Evolutionary conservation across 169 alveolate species (phyloP).

Genomic region (Amoebophrya sp.): DNA sequence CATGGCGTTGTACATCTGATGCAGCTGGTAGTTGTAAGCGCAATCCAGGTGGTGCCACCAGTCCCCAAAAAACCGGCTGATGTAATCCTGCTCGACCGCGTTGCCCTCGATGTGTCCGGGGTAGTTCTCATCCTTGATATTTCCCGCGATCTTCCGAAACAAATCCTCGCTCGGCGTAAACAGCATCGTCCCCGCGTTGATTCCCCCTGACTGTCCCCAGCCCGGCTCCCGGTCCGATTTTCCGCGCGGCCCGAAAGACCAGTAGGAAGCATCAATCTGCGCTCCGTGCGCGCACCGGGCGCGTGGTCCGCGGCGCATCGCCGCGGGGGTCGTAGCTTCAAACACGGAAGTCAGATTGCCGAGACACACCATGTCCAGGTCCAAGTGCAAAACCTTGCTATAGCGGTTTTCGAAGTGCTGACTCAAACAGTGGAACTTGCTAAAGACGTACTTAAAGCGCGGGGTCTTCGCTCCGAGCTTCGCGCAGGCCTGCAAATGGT

Average conservation of each 20-base stretch:
- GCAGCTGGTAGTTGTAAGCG: neutral
- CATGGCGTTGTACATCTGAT: neutral
- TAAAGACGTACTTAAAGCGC: neutral
- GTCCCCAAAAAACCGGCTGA: neutral
- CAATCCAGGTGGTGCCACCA: conserved; percentile 7
- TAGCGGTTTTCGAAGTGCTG: neutral
- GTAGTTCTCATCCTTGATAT: neutral
- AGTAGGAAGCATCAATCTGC: neutral
- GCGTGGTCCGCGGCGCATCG: neutral
- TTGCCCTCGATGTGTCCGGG: neutral
- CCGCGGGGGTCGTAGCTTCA: neutral
- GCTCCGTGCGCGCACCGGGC: neutral
- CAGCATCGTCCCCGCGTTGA: neutral
- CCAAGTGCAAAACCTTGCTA: neutral
- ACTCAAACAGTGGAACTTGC: neutral
- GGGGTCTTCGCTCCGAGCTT: conserved; percentile 15
- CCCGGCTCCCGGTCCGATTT: neutral
- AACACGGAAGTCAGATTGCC: neutral
- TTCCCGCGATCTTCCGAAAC: neutral
- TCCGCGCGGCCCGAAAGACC: neutral
- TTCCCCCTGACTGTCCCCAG: neutral
- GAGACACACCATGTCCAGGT: neutral
- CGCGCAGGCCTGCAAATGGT: neutral
- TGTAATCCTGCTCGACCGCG: neutral
- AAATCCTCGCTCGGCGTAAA: neutral